phyloP scores from a whole-genome alignment of 805 yeast species.

The Tetrapisispora arboricola region DNA sequence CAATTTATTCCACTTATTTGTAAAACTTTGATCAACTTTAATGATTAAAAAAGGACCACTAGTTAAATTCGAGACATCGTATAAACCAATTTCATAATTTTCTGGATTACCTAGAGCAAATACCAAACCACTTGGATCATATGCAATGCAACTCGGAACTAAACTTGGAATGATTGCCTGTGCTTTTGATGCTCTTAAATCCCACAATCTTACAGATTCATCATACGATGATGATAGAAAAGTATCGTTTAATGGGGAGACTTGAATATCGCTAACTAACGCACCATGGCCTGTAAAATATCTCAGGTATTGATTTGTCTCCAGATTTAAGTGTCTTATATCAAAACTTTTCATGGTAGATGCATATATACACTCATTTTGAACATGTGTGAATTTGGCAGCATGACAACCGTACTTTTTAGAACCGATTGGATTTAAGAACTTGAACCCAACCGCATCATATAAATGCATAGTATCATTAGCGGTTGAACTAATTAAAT shows the following conservation, averaged over 20 bases:
- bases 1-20: conserved; percentile 45
- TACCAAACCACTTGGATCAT: conserved; percentile 78
- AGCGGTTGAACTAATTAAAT: conserved; percentile 61
- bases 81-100: conserved; percentile 41
- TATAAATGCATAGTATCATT: conserved; percentile 80
- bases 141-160: conserved; percentile 49
- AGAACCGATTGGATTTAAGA: conserved; percentile 57
- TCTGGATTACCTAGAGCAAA: conserved; percentile 54
- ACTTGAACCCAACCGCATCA: conserved; percentile 62
- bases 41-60: conserved; percentile 45
- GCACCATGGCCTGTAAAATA: conserved; percentile 84
- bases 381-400: conserved; percentile 73
- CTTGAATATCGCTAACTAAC: conserved; percentile 60
- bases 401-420: conserved; percentile 89
- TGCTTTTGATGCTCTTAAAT: conserved; percentile 54
- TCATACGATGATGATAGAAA: conserved; percentile 65
- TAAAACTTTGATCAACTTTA: conserved; percentile 28
- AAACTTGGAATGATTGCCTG: conserved; percentile 52
- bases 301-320: conserved; percentile 68
- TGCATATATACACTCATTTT: conserved; percentile 65
- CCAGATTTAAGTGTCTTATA: conserved; percentile 64
- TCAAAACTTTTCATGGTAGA: conserved; percentile 73
- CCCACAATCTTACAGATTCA: conserved; percentile 81
- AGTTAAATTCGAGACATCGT: conserved; percentile 50
- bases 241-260: conserved; percentile 57